Evolutionary conservation across 805 yeast genomes (phyloP), one percentile per base, ranked within the genome.

Genomic region (Candida ficus): DNA sequence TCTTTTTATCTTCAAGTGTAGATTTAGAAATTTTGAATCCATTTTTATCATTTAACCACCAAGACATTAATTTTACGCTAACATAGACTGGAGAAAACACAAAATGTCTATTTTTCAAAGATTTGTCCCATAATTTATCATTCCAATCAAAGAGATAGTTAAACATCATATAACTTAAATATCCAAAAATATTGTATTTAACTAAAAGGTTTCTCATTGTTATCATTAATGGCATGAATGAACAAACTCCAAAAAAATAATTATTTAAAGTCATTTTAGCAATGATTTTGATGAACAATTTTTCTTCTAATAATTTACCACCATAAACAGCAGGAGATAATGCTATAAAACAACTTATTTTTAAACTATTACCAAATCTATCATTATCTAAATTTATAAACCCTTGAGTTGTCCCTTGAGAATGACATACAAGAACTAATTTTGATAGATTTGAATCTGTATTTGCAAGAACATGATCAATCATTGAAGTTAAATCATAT

Each of bases 281-380:
- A 61, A 85, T 77, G 47, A 82, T 76, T 48, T 67, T 70, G 20
- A 85, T 77, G 57, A 84, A 84, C 3, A 62, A 31, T 37, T 81
- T 74, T 20, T 74, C 75, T 49, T 83, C 75, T 22, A 91, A 66
- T 33, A 89, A 62, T 1, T 78, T 68, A 0, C 98, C 98, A 0
- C 95, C 95, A 56, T 77, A 93, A 3, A 89, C 80, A 0, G 98
- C 98, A 0, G 99, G 98, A 0, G 97, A 85, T 39, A 91, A 62
- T 0, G 91, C 86, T 22, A 86, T 68, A 54, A 87, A 86, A 39
- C 75, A 71, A 40, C 80, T 80, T 16, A 91, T 60, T 46, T 78
- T 80, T 4, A 66, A 62, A 35, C 78, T 76, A 29, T 76, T 49
- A 13, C 61, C 60, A 38, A 74, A 68, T 23, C 57, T 59, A 18